Evolutionary conservation across 805 yeast species (phyloP).

Genomic region (Candida easanensis): DNA sequence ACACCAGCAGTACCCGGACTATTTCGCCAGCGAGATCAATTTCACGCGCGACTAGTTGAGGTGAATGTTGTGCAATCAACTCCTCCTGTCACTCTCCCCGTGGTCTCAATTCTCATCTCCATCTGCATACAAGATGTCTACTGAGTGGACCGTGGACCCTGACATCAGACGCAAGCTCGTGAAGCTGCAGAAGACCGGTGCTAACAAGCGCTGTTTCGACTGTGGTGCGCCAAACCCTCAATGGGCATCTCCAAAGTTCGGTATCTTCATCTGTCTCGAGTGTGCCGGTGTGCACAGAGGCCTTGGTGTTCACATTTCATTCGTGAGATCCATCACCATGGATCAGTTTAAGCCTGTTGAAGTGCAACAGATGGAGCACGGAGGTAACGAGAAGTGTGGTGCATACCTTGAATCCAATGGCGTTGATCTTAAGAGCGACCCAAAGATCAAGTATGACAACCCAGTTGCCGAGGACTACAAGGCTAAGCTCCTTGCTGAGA

Average conservation of each 20-base stretch:
- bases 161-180: conserved; percentile 79
- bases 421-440: conserved; percentile 58
- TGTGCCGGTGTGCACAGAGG: conserved; percentile 98
- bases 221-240: conserved; percentile 96
- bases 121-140: too few relatives aligned
- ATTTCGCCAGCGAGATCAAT: background rate
- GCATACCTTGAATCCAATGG: conserved; percentile 72
- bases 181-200: conserved; percentile 77
- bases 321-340: conserved; percentile 96
- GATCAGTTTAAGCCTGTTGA: conserved; percentile 97
- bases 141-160: conserved; percentile 88
- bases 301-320: conserved; percentile 93
- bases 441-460: conserved; percentile 78
- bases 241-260: conserved; percentile 99
- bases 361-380: conserved; percentile 83
- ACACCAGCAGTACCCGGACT: background rate
- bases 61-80: too few relatives aligned
- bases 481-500: conserved; percentile 67
- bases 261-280: conserved; percentile 93
- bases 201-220: conserved; percentile 87
- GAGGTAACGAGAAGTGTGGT: conserved; percentile 81
- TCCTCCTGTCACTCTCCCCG: too few relatives aligned
- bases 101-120: too few relatives aligned
- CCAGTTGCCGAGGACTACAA: conserved; percentile 94
- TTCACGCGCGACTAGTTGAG: background rate